Percentiles rank a stretch among this genome's conserved stretches.
phyloP scores from a whole-genome alignment of 106 monocot species.

The Apostasia shenzhenica region DNA sequence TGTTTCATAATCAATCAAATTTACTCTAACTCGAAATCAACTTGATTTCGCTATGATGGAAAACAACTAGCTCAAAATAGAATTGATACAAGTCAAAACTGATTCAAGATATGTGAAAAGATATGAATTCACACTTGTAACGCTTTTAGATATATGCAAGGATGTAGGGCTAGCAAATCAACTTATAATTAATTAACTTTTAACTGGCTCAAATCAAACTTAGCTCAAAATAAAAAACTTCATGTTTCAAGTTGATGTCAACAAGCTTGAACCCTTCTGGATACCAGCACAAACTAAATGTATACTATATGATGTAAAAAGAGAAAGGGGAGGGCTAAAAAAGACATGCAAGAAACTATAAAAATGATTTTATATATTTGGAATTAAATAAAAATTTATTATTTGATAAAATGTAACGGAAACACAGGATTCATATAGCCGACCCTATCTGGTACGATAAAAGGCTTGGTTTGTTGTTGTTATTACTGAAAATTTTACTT shows the following conservation, averaged over 20 bases:
- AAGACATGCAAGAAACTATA: neutral
- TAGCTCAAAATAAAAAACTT: neutral
- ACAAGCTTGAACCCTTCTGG: neutral
- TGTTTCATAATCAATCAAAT: neutral
- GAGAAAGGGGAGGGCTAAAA: neutral
- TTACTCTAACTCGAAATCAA: neutral
- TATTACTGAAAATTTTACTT: neutral
- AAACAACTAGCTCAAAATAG: neutral
- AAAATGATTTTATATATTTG: too few species aligned
- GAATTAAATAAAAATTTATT: too few species aligned
- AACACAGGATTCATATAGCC: too few species aligned
- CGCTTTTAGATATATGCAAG: neutral
- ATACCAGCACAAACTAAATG: neutral
- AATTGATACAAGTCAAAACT: too few species aligned
- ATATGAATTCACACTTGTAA: neutral
- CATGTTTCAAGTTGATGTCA: neutral
- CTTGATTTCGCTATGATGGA: neutral
- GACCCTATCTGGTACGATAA: too few species aligned
- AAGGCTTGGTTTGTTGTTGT: too few species aligned
- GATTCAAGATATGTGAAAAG: too few species aligned
- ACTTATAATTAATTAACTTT: too few species aligned
- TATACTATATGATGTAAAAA: neutral
- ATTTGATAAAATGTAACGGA: too few species aligned
- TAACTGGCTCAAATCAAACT: neutral
- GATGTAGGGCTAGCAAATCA: too few species aligned